These are phyloP conservation scores for Thelonectria blattea DNA, from an alignment of 2,329 filamentous ascomycete species.

Conservation along the genomic window DNA sequence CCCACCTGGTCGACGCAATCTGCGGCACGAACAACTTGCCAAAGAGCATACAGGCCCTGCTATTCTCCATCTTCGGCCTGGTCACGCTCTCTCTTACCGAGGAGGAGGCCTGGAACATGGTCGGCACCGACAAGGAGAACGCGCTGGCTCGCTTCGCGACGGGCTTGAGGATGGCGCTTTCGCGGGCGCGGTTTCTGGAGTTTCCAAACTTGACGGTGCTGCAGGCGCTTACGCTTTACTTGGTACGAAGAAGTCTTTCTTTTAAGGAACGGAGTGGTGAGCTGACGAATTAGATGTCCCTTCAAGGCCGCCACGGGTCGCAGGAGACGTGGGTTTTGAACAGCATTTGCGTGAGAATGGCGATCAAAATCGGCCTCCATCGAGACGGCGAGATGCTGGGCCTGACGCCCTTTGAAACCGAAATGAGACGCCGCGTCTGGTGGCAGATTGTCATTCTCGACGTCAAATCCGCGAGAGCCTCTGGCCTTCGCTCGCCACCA, in stretches of 20 bases:
- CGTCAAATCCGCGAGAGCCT: slow-evolving; percentile 13
- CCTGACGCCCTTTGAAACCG: slow-evolving; percentile 16
- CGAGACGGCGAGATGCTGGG: slow-evolving; percentile 24
- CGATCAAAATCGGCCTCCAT: slow-evolving; percentile 25
- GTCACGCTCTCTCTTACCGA: slow-evolving; percentile 5
- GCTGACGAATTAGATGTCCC: slow-evolving; percentile 8
- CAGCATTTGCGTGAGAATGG: slow-evolving; percentile 24
- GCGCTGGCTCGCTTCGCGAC: slow-evolving; percentile 2
- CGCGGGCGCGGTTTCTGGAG: slow-evolving; percentile 3
- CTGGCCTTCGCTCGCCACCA: slow-evolving; percentile 13
- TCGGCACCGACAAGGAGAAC: not conserved
- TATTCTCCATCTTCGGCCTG: slow-evolving; percentile 15
- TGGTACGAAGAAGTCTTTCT: not conserved
- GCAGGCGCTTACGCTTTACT: slow-evolving; percentile 13
- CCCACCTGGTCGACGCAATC: not conserved
- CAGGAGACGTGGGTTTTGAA: slow-evolving; percentile 13
- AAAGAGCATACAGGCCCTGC: not conserved
- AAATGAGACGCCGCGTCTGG: slow-evolving; percentile 27
- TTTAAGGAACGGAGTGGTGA: too few relatives aligned
- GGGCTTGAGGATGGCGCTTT: slow-evolving; percentile 12
- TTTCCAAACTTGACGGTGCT: slow-evolving; percentile 4
- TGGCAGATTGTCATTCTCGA: slow-evolving; percentile 27
- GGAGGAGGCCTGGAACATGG: not conserved
- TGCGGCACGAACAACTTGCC: not conserved
- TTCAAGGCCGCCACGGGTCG: slow-evolving; percentile 4